A percentile compares a stretch with the other conserved stretches of the same genome.
Evolutionary conservation across 495 filamentous ascomycete species (phyloP).

Genomic region (Hypoxylon intermedium): DNA sequence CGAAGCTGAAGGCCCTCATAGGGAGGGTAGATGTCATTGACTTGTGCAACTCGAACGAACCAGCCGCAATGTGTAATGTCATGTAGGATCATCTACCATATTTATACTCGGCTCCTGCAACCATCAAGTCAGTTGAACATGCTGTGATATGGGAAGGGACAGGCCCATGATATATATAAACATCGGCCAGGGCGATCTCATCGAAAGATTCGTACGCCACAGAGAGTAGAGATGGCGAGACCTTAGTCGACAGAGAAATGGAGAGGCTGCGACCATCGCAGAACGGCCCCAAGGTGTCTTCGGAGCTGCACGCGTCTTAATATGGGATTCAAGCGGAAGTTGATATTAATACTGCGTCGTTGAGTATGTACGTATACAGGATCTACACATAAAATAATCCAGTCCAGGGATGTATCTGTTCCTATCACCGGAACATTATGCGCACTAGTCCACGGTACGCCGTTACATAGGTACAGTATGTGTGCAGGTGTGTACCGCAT

Average conservation of each 20-base stretch:
- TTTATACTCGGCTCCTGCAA: too few relatives aligned
- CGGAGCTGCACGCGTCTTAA: not conserved
- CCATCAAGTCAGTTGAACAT: too few relatives aligned
- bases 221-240: too few relatives aligned
- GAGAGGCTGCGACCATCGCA: not conserved
- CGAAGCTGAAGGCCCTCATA: not conserved
- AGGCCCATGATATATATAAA: too few relatives aligned
- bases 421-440: too few relatives aligned
- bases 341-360: not conserved
- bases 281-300: not conserved
- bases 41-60: not conserved
- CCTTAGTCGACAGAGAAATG: too few relatives aligned
- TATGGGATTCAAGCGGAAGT: not conserved
- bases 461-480: too few relatives aligned
- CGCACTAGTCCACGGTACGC: too few relatives aligned
- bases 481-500: slow-evolving; percentile 14
- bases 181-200: too few relatives aligned
- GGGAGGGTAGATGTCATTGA: not conserved
- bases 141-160: too few relatives aligned
- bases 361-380: slow-evolving; percentile 1
- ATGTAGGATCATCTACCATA: too few relatives aligned
- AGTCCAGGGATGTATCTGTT: not conserved
- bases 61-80: not conserved
- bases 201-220: too few relatives aligned
- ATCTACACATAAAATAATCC: slow-evolving; percentile 6